These are phyloP conservation scores for Endogone sp. DNA, from an alignment of 192 early-diverging fungal species.

Conservation along the genomic window DNA sequence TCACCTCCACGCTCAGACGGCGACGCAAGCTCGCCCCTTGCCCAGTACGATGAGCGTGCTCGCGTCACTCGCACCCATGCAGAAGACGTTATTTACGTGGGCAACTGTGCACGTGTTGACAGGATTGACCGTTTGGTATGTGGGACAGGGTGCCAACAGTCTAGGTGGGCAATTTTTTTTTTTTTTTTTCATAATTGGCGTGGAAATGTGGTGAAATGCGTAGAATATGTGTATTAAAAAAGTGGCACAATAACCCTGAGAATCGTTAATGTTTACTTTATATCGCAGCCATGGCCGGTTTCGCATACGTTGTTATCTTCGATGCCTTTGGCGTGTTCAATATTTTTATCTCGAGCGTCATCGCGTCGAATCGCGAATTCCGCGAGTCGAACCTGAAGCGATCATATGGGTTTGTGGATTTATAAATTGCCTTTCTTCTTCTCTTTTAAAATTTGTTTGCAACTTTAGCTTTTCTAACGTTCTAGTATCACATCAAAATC, in stretches of 20 bases:
- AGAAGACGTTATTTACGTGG: constrained; percentile 57
- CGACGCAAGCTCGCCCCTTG: constrained; percentile 22
- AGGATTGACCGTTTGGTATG: constrained; percentile 37
- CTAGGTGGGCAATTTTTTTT: constrained; percentile 35
- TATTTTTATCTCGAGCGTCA: constrained; percentile 45
- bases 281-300: constrained; percentile 40
- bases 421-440: background rate
- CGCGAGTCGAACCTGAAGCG: constrained; percentile 41
- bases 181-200: no score
- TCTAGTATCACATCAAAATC: background rate
- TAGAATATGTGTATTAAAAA: no score
- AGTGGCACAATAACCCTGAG: no score
- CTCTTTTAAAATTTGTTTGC: background rate
- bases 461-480: background rate
- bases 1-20: constrained; percentile 10
- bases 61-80: constrained; percentile 29
- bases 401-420: constrained; percentile 47
- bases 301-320: constrained; percentile 47
- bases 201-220: no score
- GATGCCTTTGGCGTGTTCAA: constrained; percentile 56
- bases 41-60: constrained; percentile 39
- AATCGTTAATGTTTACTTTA: background rate
- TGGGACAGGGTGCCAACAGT: constrained; percentile 37
- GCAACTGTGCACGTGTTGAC: constrained; percentile 35
- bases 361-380: constrained; percentile 34